These are phyloP conservation scores for Eragrostis nindensis DNA, from an alignment of 176 grass and related monocot genomes.

Conservation along the genomic window DNA sequence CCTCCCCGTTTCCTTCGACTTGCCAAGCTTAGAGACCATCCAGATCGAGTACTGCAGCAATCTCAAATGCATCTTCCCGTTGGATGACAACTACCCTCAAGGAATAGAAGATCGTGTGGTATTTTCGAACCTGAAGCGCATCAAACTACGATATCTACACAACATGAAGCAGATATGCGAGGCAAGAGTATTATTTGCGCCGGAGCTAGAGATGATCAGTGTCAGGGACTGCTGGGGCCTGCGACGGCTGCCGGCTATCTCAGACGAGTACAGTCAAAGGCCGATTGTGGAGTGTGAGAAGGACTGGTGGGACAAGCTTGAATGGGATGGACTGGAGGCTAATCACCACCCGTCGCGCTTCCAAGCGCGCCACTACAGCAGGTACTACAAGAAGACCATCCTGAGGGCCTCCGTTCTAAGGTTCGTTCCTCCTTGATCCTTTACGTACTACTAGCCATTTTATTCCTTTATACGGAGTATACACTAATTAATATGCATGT, in stretches of 20 bases:
- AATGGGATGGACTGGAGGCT: conserved; percentile 1
- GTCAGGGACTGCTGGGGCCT: conserved; percentile 28
- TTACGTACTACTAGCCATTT: too few relatives aligned
- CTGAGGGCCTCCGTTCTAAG: neutral
- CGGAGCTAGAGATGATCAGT: neutral
- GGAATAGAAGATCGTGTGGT: neutral
- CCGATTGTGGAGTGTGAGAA: conserved; percentile 17
- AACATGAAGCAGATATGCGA: conserved; percentile 24
- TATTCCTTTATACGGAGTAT: too few relatives aligned
- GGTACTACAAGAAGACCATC: conserved; percentile 21
- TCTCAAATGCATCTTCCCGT: neutral
- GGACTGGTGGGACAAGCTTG: conserved; percentile 2
- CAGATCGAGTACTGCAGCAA: neutral
- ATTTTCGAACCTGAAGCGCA: neutral
- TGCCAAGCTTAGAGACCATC: conserved; percentile 6
- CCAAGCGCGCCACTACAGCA: too few relatives aligned
- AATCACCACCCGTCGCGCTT: neutral
- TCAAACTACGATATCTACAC: conserved; percentile 17
- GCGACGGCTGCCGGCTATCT: neutral
- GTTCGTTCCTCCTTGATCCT: neutral
- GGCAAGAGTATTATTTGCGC: neutral
- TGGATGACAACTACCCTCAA: neutral
- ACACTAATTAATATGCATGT: too few relatives aligned
- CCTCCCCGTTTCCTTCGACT: neutral
- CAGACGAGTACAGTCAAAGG: neutral